Evolutionary conservation across 208 protist species (phyloP).

Genomic region (Trypanosomatidae sp.): DNA sequence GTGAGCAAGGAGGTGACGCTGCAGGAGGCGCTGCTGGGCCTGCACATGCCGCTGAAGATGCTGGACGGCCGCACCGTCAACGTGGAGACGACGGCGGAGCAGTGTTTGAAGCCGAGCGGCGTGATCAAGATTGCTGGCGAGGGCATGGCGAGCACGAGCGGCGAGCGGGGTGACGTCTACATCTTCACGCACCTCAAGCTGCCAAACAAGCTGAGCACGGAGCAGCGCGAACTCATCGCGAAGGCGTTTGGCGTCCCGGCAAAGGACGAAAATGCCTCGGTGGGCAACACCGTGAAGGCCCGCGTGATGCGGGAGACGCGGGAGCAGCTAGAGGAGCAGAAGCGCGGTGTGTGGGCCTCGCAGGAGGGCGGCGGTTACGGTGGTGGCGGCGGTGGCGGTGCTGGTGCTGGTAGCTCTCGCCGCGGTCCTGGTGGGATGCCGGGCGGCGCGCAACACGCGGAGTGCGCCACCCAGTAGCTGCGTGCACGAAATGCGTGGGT

Average conservation of each 20-base stretch:
- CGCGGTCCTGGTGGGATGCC: constrained; percentile 16
- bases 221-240: constrained; percentile 62
- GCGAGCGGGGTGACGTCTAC: constrained; percentile 80
- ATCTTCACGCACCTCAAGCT: constrained; percentile 81
- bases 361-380: constrained; percentile 38
- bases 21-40: constrained; percentile 93
- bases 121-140: constrained; percentile 84
- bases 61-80: constrained; percentile 91
- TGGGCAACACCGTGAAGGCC: constrained; percentile 72
- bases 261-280: constrained; percentile 28
- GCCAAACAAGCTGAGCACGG: constrained; percentile 63
- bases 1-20: constrained; percentile 93
- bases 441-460: constrained; percentile 41
- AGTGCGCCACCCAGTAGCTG: constrained; percentile 82
- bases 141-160: constrained; percentile 76
- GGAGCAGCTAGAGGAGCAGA: constrained; percentile 79
- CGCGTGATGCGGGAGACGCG: constrained; percentile 69
- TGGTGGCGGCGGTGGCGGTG: constrained; percentile 32
- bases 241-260: constrained; percentile 69
- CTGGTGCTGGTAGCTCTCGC: too few species aligned
- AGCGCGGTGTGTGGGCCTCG: constrained; percentile 63
- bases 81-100: constrained; percentile 63
- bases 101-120: constrained; percentile 66
- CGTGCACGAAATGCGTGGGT: too few species aligned
- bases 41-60: constrained; percentile 87